phyloP scores from a whole-genome alignment of 306 rosid genomes.

The Leucaena leucocephala region DNA sequence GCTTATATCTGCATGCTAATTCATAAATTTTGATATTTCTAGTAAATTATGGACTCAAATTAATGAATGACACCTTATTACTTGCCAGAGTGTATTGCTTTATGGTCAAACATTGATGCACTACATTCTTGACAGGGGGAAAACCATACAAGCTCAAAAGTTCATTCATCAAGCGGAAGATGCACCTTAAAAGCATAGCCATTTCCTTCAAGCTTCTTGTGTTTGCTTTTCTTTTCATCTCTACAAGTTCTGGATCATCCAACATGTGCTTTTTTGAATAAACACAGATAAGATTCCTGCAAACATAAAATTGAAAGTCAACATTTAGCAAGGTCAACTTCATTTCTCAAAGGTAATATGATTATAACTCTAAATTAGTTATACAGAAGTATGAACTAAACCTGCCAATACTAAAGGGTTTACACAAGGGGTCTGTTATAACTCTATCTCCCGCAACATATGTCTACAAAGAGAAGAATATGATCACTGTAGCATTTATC shows the following conservation, averaged over 20 bases:
- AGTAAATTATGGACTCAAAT: constrained; percentile 15
- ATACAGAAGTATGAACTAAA: constrained; percentile 42
- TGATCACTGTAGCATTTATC: constrained; percentile 43
- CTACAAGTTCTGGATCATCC: constrained; percentile 82
- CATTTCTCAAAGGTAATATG: constrained; percentile 22
- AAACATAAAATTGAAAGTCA: constrained; percentile 16
- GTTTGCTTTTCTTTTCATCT: constrained; percentile 87
- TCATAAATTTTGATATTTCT: constrained; percentile 19
- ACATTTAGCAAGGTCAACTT: constrained; percentile 24
- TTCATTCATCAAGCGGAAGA: constrained; percentile 31
- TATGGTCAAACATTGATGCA: constrained; percentile 27
- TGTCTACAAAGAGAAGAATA: constrained; percentile 56
- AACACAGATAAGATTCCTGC: constrained; percentile 95
- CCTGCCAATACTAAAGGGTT: constrained; percentile 99
- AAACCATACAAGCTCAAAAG: not conserved
- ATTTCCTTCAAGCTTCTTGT: constrained; percentile 92
- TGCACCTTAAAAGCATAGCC: constrained; percentile 85
- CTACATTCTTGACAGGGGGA: constrained; percentile 20
- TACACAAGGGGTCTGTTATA: constrained; percentile 86
- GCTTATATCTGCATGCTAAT: constrained; percentile 19
- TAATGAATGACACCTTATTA: not conserved
- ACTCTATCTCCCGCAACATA: constrained; percentile 99
- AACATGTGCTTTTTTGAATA: constrained; percentile 96
- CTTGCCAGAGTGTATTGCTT: constrained; percentile 1
- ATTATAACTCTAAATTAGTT: constrained; percentile 23